phyloP scores from a whole-genome alignment of 768 basidiomycete genomes.

The Trametes meyenii region DNA sequence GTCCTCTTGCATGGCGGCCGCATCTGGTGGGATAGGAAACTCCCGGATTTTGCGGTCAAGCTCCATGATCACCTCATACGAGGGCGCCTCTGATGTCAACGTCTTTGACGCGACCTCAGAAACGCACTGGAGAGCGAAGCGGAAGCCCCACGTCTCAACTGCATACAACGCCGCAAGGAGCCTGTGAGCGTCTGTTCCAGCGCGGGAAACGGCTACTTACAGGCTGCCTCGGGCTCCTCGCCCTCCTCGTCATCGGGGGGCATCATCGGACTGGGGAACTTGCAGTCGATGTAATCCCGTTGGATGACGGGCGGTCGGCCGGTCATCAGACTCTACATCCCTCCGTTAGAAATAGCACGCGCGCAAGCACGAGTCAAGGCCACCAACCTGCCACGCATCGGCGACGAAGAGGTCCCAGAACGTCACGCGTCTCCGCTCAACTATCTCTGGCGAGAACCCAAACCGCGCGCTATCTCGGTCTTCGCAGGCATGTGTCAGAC shows the following conservation, averaged over 20 bases:
- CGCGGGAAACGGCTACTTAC: slow-evolving; percentile 4
- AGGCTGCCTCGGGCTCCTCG: slow-evolving; percentile 22
- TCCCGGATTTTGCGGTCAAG: slow-evolving; percentile 72
- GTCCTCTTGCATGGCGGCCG: slow-evolving; percentile 39
- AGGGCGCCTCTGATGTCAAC: slow-evolving; percentile 64
- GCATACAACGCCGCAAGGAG: background rate
- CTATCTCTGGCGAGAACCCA: slow-evolving; percentile 58
- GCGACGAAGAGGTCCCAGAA: slow-evolving; percentile 82
- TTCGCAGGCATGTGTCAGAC: slow-evolving; percentile 30
- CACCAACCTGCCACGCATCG: slow-evolving; percentile 66
- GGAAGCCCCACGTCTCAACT: slow-evolving; percentile 66
- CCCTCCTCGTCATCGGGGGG: slow-evolving; percentile 34
- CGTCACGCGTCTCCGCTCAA: slow-evolving; percentile 64
- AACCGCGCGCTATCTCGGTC: slow-evolving; percentile 76
- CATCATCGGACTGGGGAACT: slow-evolving; percentile 43
- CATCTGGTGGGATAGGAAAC: slow-evolving; percentile 54
- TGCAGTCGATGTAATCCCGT: slow-evolving; percentile 68
- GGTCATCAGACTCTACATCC: slow-evolving; percentile 60
- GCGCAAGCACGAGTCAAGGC: background rate
- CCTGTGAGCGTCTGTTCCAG: background rate
- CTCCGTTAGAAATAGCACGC: slow-evolving; percentile 1
- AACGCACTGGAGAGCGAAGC: slow-evolving; percentile 67
- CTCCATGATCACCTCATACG: slow-evolving; percentile 66
- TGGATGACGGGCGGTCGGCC: slow-evolving; percentile 74
- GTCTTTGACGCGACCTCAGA: slow-evolving; percentile 65